Conservation (phyloP, 148 eudicot species). For the Silene latifolia region DNA sequence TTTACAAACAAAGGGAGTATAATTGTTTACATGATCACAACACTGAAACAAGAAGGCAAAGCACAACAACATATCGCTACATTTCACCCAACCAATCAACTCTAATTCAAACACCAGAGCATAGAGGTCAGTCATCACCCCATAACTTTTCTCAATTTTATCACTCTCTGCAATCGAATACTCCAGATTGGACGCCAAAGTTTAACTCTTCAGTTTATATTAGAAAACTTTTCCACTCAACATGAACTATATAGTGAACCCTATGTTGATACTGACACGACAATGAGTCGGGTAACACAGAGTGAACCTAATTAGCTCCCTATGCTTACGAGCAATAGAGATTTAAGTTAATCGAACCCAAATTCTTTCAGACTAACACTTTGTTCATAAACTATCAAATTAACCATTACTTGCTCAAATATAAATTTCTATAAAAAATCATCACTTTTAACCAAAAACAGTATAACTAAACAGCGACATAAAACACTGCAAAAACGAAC, state of each 20-base stretch:
- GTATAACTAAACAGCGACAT: too few species aligned
- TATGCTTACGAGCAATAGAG: too few species aligned
- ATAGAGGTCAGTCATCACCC: neutral
- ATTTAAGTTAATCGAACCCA: neutral
- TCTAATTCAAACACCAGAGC: neutral
- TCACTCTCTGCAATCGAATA: neutral
- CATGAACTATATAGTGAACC: neutral
- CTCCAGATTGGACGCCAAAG: neutral
- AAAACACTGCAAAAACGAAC: neutral
- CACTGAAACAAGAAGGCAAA: neutral
- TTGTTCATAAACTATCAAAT: neutral
- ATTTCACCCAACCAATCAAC: neutral
- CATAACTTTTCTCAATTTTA: neutral
- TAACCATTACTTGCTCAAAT: neutral
- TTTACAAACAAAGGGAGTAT: too few species aligned
- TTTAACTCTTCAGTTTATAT: too few species aligned
- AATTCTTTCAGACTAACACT: neutral
- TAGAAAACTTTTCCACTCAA: too few species aligned
- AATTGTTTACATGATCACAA: neutral
- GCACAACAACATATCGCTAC: neutral
- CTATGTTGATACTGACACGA: too few species aligned
- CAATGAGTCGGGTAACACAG: too few species aligned
- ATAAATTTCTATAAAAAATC: neutral
- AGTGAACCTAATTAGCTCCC: neutral
- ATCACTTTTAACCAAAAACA: neutral